A percentile compares a stretch with the other conserved stretches of the same genome.
These are phyloP conservation scores for Fonsecaea multimorphosa DNA, from an alignment of 2,329 filamentous ascomycete genomes.

Conservation along the genomic window DNA sequence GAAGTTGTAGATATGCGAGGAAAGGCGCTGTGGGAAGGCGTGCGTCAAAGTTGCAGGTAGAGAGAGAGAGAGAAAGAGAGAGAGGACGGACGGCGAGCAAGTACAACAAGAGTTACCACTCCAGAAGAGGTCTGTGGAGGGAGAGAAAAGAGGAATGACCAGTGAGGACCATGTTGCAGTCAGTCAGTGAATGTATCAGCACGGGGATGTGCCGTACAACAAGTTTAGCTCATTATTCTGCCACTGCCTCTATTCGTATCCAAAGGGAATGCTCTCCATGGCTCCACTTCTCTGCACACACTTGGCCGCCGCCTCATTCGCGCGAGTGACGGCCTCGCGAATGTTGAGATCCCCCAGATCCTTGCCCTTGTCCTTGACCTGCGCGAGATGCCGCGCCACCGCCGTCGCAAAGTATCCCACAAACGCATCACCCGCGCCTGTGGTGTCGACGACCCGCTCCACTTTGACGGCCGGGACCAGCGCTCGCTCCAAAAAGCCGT, in stretches of 20 bases:
- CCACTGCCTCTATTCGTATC: slow-evolving; percentile 45
- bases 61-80: too few relatives aligned
- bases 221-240: too few relatives aligned
- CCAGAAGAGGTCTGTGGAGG: too few relatives aligned
- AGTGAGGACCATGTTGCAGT: too few relatives aligned
- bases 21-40: too few relatives aligned
- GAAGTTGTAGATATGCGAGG: slow-evolving; percentile 43
- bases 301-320: slow-evolving; percentile 52
- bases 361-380: slow-evolving; percentile 57
- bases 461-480: slow-evolving; percentile 71
- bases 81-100: too few relatives aligned
- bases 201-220: too few relatives aligned
- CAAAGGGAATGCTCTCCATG: slow-evolving; percentile 57
- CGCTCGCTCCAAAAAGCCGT: slow-evolving; percentile 52
- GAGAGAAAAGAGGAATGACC: too few relatives aligned
- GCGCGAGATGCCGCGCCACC: slow-evolving; percentile 60
- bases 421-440: slow-evolving; percentile 92
- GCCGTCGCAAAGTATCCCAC: slow-evolving; percentile 84
- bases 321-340: slow-evolving; percentile 52
- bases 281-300: slow-evolving; percentile 54
- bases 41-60: too few relatives aligned
- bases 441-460: slow-evolving; percentile 81
- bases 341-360: slow-evolving; percentile 60
- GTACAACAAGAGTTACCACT: too few relatives aligned
- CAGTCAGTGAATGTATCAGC: too few relatives aligned